Evolutionary conservation across 306 rosid species (phyloP).

Genomic region (Chamaecrista fasciculata): DNA sequence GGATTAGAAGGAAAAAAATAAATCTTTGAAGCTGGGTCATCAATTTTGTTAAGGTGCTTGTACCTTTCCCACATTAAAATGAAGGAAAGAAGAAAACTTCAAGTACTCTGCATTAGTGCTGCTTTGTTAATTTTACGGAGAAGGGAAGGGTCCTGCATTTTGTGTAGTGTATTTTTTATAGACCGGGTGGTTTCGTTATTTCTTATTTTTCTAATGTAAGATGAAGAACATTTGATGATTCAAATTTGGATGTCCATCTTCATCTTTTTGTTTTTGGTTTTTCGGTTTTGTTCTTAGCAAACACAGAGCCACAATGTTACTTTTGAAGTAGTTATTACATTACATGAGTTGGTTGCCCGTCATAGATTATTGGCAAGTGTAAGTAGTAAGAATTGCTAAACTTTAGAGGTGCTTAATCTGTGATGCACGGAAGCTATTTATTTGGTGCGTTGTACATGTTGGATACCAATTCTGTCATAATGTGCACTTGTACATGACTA

Average conservation of each 20-base stretch:
- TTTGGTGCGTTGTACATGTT: background rate
- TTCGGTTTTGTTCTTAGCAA: background rate
- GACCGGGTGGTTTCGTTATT: constrained; percentile 1
- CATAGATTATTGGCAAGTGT: background rate
- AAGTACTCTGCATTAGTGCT: background rate
- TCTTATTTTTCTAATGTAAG: background rate
- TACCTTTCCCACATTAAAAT: background rate
- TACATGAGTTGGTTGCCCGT: background rate
- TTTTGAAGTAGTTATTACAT: background rate
- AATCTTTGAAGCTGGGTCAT: constrained; percentile 17
- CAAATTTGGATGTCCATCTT: background rate
- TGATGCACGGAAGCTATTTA: background rate
- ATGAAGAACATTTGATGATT: background rate
- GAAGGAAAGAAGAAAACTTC: background rate
- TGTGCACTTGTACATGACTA: background rate
- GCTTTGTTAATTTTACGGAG: background rate
- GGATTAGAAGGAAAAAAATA: background rate
- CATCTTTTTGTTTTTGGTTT: no score
- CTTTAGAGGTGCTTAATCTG: background rate
- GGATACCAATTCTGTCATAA: background rate
- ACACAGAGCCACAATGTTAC: background rate
- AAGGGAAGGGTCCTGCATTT: background rate
- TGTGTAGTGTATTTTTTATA: constrained; percentile 2
- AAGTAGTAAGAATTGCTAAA: background rate
- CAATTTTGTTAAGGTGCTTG: background rate